Base-by-base conservation (phyloP, 768 basidiomycete genomes). In the Leccinellum rugosiceps region DNA sequence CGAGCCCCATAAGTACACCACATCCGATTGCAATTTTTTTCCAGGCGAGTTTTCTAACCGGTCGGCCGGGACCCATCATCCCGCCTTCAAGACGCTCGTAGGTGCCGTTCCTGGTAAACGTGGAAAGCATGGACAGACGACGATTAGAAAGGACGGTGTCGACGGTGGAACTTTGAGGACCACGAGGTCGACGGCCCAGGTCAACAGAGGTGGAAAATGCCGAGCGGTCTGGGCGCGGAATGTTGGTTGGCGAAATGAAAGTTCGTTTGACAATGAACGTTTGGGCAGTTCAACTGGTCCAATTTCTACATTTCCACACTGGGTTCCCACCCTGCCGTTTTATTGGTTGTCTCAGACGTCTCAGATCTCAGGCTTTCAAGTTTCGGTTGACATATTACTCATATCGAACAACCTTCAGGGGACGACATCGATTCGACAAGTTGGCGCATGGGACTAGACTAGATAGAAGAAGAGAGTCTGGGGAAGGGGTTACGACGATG, bases 11-110 rank as follows among this genome's bases (percentile, higher is more conserved):
- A 46, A 89, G 68, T 1, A 83, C 68, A 2, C 69, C 77, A 52
- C 83, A 85, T 3, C 77, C 86, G 7, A 89, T 68, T 3, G 80
- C 82, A 55, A 89, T 79, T 74, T 83, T 87, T 70, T 83, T 89
- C 88, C 88, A 90, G 19, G 69, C 70, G 45, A 77, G 68, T 45
- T 63, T 74, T 61, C 59, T 75, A 50, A 68, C 58, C 23, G 60
- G 58, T 21, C 80, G 71, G 43, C 72, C 69, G 1, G 83, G 80
- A 5, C 85, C 84, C 71, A 82, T 43, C 41, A 43, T 76, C 15
- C 85, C 85, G 35, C 80, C 78, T 65, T 86, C 85, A 38, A 86
- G 78, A 28, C 83, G 80, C 56, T 85, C 84, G 67, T 84, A 86
- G 67, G 78, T 76, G 63, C 68, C 72, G 59, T 66, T 78, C 35